phyloP scores from a whole-genome alignment of 2,329 filamentous ascomycete species.

The Arthrobotrys pseudoclavata region DNA sequence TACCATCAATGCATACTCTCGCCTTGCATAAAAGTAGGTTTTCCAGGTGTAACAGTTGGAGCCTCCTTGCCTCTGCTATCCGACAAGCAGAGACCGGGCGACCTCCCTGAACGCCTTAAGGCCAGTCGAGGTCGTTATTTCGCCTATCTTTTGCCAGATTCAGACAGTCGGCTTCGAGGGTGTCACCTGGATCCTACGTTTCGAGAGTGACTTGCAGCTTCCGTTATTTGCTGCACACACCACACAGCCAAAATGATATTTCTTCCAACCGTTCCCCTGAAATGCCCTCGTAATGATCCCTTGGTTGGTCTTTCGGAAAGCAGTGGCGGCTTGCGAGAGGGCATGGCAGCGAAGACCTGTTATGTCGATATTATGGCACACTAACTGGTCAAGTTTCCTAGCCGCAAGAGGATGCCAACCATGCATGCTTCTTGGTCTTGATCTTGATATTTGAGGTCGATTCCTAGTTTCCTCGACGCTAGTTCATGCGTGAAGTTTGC shows the following conservation, averaged over 20 bases:
- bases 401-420: slow-evolving; percentile 31
- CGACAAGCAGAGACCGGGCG: slow-evolving; percentile 23
- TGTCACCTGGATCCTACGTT: slow-evolving; percentile 38
- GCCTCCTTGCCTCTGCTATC: slow-evolving; percentile 11
- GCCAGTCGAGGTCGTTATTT: slow-evolving; percentile 23
- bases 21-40: slow-evolving; percentile 33
- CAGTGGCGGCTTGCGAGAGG: slow-evolving; percentile 31
- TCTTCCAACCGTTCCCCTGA: slow-evolving; percentile 26
- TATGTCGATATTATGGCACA: slow-evolving; percentile 58
- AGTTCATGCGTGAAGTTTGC: neutral
- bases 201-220: slow-evolving; percentile 34
- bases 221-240: slow-evolving; percentile 32
- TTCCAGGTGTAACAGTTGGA: slow-evolving; percentile 37
- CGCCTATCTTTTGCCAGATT: slow-evolving; percentile 34
- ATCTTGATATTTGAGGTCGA: slow-evolving; percentile 7
- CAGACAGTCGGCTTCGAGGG: slow-evolving; percentile 23
- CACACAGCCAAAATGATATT: slow-evolving; percentile 12
- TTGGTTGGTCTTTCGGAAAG: slow-evolving; percentile 15
- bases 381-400: slow-evolving; percentile 37
- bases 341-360: slow-evolving; percentile 24
- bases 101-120: slow-evolving; percentile 15
- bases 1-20: slow-evolving; percentile 11
- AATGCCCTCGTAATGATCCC: slow-evolving; percentile 22
- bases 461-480: slow-evolving; percentile 15
- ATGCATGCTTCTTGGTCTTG: slow-evolving; percentile 25